phyloP scores from a whole-genome alignment of 768 basidiomycete genomes.

The Naganishia vishniacii region DNA sequence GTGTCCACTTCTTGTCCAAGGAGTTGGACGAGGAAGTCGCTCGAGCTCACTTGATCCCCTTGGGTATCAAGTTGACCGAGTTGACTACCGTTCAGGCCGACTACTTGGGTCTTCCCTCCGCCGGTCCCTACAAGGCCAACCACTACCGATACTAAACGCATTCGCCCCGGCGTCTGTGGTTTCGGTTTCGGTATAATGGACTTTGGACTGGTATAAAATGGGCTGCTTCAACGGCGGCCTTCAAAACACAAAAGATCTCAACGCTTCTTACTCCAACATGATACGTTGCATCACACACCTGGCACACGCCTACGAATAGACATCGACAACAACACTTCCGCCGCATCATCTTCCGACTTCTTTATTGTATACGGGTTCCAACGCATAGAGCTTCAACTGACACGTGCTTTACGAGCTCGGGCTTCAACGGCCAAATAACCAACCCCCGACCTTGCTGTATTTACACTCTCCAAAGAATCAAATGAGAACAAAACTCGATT shows the following conservation, averaged over 20 bases:
- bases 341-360: neutral
- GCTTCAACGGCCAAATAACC: conserved; percentile 12
- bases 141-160: conserved; percentile 62
- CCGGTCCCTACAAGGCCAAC: conserved; percentile 70
- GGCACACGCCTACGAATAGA: conserved; percentile 1
- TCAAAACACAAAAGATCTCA: conserved; percentile 23
- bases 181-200: conserved; percentile 35
- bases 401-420: conserved; percentile 21
- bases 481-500: conserved; percentile 11
- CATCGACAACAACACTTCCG: neutral
- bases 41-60: conserved; percentile 81
- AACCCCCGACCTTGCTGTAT: conserved; percentile 1
- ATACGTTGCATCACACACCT: conserved; percentile 18
- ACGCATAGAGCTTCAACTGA: conserved; percentile 21
- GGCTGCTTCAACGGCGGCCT: conserved; percentile 18
- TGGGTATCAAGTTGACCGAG: conserved; percentile 82
- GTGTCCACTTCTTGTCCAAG: conserved; percentile 98
- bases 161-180: conserved; percentile 14
- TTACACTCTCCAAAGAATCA: conserved; percentile 13
- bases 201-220: conserved; percentile 25
- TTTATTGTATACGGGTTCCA: conserved; percentile 21
- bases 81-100: conserved; percentile 62
- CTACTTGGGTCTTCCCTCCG: conserved; percentile 83
- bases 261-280: conserved; percentile 22
- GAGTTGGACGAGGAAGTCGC: conserved; percentile 98